A percentile compares a stretch with the other conserved stretches of the same genome.
Conservation (phyloP, 345 rosid genomes). For the Psidium friedrichsthalianum region DNA sequence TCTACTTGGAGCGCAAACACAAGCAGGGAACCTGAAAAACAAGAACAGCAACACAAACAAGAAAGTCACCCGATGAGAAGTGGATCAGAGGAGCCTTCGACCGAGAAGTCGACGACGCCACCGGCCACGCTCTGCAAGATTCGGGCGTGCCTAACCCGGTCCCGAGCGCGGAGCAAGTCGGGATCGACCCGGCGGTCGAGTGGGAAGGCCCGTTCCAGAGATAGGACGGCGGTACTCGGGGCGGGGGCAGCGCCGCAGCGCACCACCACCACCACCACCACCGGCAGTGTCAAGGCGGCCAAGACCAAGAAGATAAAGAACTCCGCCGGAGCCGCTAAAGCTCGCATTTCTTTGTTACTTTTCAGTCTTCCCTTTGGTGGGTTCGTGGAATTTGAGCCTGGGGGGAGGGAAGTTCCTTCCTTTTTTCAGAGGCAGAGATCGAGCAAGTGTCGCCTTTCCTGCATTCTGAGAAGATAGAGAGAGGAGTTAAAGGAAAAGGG, state of each 20-base stretch:
- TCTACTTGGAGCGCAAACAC: neutral
- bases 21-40: neutral
- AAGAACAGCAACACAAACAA: neutral
- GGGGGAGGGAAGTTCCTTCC: neutral
- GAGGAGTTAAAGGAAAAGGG: neutral
- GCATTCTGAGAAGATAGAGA: neutral
- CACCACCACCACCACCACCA: constrained; percentile 16
- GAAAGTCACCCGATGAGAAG: constrained; percentile 60
- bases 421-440: neutral
- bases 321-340: neutral
- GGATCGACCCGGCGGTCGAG: constrained; percentile 27
- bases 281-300: constrained; percentile 7
- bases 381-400: neutral
- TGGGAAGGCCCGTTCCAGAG: constrained; percentile 63
- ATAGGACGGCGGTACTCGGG: constrained; percentile 21
- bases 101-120: constrained; percentile 58
- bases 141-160: constrained; percentile 62
- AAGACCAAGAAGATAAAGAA: constrained; percentile 8
- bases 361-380: neutral
- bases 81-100: constrained; percentile 84
- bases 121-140: constrained; percentile 43
- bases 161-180: constrained; percentile 51
- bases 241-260: constrained; percentile 3
- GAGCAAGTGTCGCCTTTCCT: neutral
- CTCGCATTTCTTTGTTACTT: neutral